Evolutionary conservation across 192 early-diverging fungal species (phyloP).

Genomic region (Coemansia sp.): DNA sequence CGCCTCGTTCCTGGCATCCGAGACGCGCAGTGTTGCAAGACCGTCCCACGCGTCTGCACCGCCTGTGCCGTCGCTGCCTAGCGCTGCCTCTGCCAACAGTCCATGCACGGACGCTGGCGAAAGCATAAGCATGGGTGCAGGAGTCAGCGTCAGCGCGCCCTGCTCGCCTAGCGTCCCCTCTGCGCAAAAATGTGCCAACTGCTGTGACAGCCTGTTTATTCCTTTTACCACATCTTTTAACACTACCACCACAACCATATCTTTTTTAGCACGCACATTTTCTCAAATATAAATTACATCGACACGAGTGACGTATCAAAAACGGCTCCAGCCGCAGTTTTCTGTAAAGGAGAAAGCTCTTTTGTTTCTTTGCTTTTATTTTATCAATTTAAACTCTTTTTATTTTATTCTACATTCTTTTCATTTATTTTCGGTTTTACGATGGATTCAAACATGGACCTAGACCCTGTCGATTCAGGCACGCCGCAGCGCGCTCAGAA

Average conservation of each 20-base stretch:
- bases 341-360: too few species aligned
- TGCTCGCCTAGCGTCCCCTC: constrained; percentile 12
- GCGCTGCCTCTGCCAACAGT: not conserved
- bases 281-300: not conserved
- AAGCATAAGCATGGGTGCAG: not conserved
- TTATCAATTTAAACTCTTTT: not conserved
- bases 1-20: not conserved
- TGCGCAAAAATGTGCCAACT: constrained; percentile 33
- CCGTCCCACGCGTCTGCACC: not conserved
- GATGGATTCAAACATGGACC: constrained; percentile 30
- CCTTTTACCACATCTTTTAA: not conserved
- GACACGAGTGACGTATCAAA: not conserved
- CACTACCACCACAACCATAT: not conserved
- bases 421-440: not conserved
- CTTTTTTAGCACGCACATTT: not conserved
- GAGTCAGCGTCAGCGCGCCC: constrained; percentile 8
- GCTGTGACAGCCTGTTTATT: not conserved
- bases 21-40: not conserved
- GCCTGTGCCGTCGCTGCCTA: not conserved
- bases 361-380: not conserved
- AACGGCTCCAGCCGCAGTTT: too few species aligned
- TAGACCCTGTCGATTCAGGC: constrained; percentile 28
- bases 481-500: not conserved
- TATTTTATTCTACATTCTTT: not conserved
- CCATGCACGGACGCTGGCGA: not conserved